phyloP scores from a whole-genome alignment of 2,329 filamentous ascomycete species.

The Cadophora luteo-olivacea region DNA sequence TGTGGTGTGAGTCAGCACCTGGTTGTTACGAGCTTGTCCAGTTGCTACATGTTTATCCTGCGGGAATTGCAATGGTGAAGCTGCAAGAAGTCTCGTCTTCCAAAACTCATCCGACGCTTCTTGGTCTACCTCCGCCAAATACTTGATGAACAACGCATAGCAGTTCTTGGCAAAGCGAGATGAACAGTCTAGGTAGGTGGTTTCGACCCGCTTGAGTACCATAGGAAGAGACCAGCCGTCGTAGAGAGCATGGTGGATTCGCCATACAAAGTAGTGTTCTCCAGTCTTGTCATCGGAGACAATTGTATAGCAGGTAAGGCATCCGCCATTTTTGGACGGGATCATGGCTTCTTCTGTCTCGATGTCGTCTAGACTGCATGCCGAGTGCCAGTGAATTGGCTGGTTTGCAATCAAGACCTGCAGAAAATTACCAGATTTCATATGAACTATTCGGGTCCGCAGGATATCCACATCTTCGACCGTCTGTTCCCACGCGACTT shows the following conservation, averaged over 20 bases:
- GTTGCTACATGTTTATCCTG: neutral
- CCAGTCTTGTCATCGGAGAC: neutral
- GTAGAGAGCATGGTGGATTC: constrained; percentile 13
- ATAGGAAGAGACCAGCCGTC: constrained; percentile 33
- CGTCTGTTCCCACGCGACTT: neutral
- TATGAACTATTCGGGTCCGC: neutral
- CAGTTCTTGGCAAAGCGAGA: neutral
- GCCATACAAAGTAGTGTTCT: neutral
- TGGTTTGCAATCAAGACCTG: neutral
- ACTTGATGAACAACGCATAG: neutral
- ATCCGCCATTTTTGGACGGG: neutral
- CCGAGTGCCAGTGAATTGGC: neutral
- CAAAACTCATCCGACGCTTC: neutral
- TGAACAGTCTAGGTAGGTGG: constrained; percentile 31
- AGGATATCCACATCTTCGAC: neutral
- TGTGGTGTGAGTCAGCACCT: neutral
- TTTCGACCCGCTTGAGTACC: constrained; percentile 40
- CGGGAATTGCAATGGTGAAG: neutral
- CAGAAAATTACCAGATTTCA: neutral
- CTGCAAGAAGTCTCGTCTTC: neutral
- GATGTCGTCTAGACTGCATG: neutral
- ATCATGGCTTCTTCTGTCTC: neutral
- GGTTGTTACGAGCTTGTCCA: neutral
- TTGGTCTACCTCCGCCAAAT: neutral
- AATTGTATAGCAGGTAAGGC: neutral